Evolutionary conservation across 2,329 filamentous ascomycete genomes (phyloP).

Genomic region (Neonectria hederae): DNA sequence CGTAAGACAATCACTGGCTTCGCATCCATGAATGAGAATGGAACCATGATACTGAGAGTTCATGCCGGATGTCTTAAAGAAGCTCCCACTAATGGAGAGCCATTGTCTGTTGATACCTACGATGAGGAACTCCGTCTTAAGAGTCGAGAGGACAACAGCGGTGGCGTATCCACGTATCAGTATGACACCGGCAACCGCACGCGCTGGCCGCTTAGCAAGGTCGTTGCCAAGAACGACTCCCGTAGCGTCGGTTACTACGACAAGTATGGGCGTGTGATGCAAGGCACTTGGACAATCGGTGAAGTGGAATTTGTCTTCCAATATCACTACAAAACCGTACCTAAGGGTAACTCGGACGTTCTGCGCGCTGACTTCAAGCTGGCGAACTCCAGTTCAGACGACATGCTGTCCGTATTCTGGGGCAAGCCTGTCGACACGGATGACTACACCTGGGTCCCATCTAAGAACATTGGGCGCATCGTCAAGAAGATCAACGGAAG

Average conservation of each 20-base stretch:
- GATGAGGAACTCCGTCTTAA: conserved; percentile 24
- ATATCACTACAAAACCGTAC: conserved; percentile 28
- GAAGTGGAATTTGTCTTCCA: conserved; percentile 23
- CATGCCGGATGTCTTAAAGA: conserved; percentile 20
- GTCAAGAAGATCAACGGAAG: conserved; percentile 20
- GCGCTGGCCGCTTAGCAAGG: conserved; percentile 19
- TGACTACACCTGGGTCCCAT: conserved; percentile 30
- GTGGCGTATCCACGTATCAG: conserved; percentile 18
- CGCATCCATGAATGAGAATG: conserved; percentile 11
- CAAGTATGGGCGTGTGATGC: conserved; percentile 26
- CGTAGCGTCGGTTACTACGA: conserved; percentile 28
- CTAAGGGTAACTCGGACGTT: conserved; percentile 28
- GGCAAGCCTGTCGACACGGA: conserved; percentile 30
- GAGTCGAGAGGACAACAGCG: conserved; percentile 6
- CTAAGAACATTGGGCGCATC: conserved; percentile 25
- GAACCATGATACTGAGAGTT: conserved; percentile 22
- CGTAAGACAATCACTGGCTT: conserved; percentile 27
- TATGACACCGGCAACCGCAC: conserved; percentile 15
- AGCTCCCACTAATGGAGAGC: conserved; percentile 7
- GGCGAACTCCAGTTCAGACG: not conserved
- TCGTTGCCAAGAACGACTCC: conserved; percentile 8
- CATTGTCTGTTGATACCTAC: conserved; percentile 20
- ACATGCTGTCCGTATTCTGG: conserved; percentile 31
- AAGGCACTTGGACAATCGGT: conserved; percentile 18
- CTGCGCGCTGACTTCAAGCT: conserved; percentile 29